Evolutionary conservation across 495 filamentous ascomycete species (phyloP).

Genomic region (Chaetomium cochliodes): DNA sequence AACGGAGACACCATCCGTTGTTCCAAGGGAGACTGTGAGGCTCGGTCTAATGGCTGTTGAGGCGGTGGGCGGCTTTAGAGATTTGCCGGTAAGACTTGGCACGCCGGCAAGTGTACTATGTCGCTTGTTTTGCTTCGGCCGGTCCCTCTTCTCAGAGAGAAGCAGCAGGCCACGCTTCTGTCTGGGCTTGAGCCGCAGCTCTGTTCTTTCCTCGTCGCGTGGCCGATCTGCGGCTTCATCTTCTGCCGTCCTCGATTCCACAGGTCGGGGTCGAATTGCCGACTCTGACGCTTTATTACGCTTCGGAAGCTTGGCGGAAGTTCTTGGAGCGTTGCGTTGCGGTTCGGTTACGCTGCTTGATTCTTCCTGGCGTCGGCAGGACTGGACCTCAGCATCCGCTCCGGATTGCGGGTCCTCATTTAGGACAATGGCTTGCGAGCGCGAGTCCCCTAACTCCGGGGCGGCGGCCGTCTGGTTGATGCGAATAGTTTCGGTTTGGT

Average conservation of each 20-base stretch:
- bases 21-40: too few species aligned
- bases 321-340: not conserved
- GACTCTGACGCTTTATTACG: not conserved
- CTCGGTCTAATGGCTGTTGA: not conserved
- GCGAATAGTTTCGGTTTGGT: not conserved
- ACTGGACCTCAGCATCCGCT: too few species aligned
- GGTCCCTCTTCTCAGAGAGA: constrained; percentile 32
- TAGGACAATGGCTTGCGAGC: constrained; percentile 20
- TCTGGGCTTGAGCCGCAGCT: constrained; percentile 43
- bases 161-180: constrained; percentile 46
- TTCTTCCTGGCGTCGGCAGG: not conserved
- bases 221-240: not conserved
- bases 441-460: not conserved
- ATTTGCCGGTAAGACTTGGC: too few species aligned
- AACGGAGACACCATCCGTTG: not conserved
- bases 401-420: constrained; percentile 21
- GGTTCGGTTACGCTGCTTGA: not conserved
- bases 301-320: not conserved
- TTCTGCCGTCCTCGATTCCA: not conserved
- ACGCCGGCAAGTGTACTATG: not conserved
- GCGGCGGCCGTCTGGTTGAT: not conserved
- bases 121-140: constrained; percentile 14
- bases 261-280: not conserved
- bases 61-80: too few species aligned
- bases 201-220: constrained; percentile 36